Evolutionary conservation across 176 grass and related monocot species (phyloP).

Genomic region (Triticum turgidum): DNA sequence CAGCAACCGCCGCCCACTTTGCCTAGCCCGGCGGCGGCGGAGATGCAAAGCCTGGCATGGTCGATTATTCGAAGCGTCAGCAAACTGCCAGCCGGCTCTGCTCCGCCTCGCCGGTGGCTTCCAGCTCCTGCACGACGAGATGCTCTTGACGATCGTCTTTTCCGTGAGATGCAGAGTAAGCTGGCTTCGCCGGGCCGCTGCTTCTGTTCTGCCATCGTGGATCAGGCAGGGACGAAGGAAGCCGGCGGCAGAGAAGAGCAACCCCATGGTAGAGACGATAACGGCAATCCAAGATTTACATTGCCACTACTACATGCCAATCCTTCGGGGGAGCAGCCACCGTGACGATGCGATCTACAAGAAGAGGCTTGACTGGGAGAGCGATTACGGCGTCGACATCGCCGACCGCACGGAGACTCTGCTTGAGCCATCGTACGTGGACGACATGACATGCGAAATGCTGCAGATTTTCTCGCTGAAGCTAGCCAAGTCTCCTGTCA

Average conservation of each 20-base stretch:
- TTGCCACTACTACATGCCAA: neutral
- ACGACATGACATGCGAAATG: neutral
- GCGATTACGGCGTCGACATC: neutral
- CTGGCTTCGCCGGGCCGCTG: neutral
- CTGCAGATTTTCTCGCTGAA: neutral
- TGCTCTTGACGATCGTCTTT: too few species aligned
- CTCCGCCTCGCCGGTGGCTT: neutral
- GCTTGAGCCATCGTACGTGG: neutral
- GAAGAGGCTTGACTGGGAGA: neutral
- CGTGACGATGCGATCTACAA: conserved; percentile 6
- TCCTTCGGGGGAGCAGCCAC: neutral
- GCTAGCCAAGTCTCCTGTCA: neutral
- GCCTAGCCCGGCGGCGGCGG: neutral
- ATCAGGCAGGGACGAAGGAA: neutral
- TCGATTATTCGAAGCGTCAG: neutral
- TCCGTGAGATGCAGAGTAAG: neutral
- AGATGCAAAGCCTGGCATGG: neutral
- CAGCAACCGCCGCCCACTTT: too few species aligned
- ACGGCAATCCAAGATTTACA: neutral
- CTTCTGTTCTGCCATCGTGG: neutral
- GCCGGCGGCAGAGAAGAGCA: neutral
- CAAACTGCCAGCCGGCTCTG: neutral
- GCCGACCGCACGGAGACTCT: neutral
- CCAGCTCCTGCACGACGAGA: neutral
- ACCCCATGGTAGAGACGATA: neutral